Evolutionary conservation across 352 stramenopile genomes (phyloP).

Genomic region (Plasmopara viticola): DNA sequence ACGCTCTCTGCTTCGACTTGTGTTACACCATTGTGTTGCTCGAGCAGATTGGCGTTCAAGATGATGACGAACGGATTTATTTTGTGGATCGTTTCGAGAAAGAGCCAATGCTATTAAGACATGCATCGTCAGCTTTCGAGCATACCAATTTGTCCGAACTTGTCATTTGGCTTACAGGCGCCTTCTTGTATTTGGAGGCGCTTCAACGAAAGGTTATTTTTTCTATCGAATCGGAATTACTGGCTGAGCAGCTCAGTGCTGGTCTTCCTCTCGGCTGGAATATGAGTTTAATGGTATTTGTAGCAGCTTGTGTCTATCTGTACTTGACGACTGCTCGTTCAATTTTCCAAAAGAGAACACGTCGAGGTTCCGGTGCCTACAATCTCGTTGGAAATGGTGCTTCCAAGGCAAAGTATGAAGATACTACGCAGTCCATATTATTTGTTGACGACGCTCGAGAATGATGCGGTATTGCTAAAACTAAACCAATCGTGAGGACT

Average conservation of each 20-base stretch:
- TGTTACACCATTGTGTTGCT: conserved; percentile 62
- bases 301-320: conserved; percentile 42
- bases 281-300: conserved; percentile 55
- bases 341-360: conserved; percentile 7
- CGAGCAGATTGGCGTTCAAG: conserved; percentile 42
- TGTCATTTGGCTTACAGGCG: conserved; percentile 53
- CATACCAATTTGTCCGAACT: conserved; percentile 25
- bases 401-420: conserved; percentile 33
- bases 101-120: conserved; percentile 11
- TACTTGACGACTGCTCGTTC: conserved; percentile 37
- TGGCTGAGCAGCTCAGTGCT: conserved; percentile 59
- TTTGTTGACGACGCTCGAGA: conserved; percentile 74
- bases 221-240: conserved; percentile 50
- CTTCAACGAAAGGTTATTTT: conserved; percentile 51
- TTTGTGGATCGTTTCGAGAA: conserved; percentile 48
- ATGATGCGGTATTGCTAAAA: conserved; percentile 18
- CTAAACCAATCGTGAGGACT: no score
- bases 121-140: conserved; percentile 6
- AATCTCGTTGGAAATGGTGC: conserved; percentile 28
- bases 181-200: conserved; percentile 62
- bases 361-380: conserved; percentile 25
- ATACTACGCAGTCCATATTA: conserved; percentile 49
- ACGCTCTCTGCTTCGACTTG: conserved; percentile 46
- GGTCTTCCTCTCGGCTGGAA: conserved; percentile 62
- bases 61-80: conserved; percentile 44